A percentile compares a stretch with the other conserved stretches of the same genome.
phyloP scores from a whole-genome alignment of 371 early-diverging fungal genomes.

The Rhizopus arrhizus region DNA sequence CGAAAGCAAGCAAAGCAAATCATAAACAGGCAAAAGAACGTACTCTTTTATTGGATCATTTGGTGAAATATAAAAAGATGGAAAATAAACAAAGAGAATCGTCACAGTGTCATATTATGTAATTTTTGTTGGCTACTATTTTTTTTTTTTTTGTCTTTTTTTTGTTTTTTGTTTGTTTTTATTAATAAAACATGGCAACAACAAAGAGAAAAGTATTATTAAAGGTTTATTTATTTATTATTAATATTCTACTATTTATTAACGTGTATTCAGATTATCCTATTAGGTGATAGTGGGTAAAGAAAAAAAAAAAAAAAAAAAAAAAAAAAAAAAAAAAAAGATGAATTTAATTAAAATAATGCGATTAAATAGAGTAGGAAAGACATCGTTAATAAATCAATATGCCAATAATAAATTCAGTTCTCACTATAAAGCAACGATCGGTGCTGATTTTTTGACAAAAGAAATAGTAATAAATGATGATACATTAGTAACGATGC shows the following conservation, averaged over 20 bases:
- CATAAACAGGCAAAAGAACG: slow-evolving; percentile 22
- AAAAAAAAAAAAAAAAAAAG: slow-evolving; percentile 1
- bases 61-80: slow-evolving; percentile 19
- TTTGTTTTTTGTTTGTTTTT: slow-evolving; percentile 1
- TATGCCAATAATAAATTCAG: slow-evolving; percentile 98
- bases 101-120: slow-evolving; percentile 1
- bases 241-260: neutral
- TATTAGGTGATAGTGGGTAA: slow-evolving; percentile 32
- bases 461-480: slow-evolving; percentile 96
- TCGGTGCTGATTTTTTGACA: slow-evolving; percentile 99
- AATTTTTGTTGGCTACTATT: neutral
- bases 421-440: slow-evolving; percentile 99
- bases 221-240: neutral
- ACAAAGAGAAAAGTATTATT: slow-evolving; percentile 3
- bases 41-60: slow-evolving; percentile 11
- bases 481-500: slow-evolving; percentile 82
- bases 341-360: neutral
- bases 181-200: neutral
- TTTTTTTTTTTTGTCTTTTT: slow-evolving; percentile 2
- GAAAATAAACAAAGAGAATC: slow-evolving; percentile 5
- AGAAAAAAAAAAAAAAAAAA: neutral
- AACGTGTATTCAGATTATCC: slow-evolving; percentile 16
- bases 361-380: slow-evolving; percentile 67
- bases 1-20: slow-evolving; percentile 41
- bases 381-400: slow-evolving; percentile 98